A percentile compares a stretch with the other conserved stretches of the same genome.
phyloP scores from a whole-genome alignment of 2,329 filamentous ascomycete genomes.

The Ceratocystis eucalypticola region DNA sequence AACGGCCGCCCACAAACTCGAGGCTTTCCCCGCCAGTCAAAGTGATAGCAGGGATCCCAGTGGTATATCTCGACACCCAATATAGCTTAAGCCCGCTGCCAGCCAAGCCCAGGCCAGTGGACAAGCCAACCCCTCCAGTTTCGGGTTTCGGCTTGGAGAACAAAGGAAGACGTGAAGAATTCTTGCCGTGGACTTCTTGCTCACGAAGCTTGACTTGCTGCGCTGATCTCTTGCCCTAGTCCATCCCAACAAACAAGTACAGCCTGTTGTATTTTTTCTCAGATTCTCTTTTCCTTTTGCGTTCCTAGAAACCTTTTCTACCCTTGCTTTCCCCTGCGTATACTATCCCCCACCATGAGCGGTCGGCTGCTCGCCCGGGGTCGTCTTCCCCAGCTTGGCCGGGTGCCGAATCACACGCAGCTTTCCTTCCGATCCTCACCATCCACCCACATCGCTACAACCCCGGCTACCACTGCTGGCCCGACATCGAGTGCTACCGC shows the following conservation, averaged over 20 bases:
- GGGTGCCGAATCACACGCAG: slow-evolving; percentile 14
- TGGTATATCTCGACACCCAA: slow-evolving; percentile 5
- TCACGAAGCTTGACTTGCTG: not conserved
- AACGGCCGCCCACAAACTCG: not conserved
- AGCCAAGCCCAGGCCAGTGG: not conserved
- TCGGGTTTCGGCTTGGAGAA: not conserved
- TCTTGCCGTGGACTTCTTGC: not conserved
- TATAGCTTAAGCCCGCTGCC: slow-evolving; percentile 4
- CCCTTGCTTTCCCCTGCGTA: not conserved
- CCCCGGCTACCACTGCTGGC: not conserved
- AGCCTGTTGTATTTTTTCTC: not conserved
- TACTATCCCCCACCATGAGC: slow-evolving; percentile 14
- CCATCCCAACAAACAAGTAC: no score
- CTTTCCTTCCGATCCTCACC: not conserved
- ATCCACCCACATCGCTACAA: not conserved
- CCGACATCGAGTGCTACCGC: not conserved
- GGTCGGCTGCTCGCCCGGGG: slow-evolving; percentile 19
- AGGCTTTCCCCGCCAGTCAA: slow-evolving; percentile 6
- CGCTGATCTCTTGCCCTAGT: no score
- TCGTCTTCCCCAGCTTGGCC: slow-evolving; percentile 15
- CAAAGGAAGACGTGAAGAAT: not conserved
- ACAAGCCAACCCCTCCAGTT: slow-evolving; percentile 6
- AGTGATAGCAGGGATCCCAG: slow-evolving; percentile 1
- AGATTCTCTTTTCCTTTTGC: not conserved
- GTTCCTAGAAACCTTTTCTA: not conserved